Percentiles rank a stretch among this genome's conserved stretches.
Conservation (phyloP, 2,329 filamentous ascomycete species). For the Trichoderma koningiopsis region DNA sequence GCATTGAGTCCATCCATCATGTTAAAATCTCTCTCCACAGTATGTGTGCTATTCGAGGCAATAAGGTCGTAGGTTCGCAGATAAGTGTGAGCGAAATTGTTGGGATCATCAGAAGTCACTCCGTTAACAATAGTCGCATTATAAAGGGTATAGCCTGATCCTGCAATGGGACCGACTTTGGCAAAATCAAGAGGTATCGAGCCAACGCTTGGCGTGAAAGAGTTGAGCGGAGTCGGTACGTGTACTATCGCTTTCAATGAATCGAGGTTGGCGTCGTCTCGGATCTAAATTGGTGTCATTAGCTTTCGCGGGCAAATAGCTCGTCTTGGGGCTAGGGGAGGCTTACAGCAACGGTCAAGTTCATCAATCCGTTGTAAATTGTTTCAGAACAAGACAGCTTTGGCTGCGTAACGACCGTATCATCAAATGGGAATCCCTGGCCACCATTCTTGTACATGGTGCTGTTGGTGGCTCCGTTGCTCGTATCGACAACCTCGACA, state of each 20-base stretch:
- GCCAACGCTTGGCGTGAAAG: constrained; percentile 9
- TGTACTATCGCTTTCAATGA: not conserved
- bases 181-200: constrained; percentile 17
- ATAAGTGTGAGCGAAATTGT: constrained; percentile 8
- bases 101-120: not conserved
- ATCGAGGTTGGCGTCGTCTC: not conserved
- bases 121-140: constrained; percentile 16
- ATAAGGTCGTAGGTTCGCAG: constrained; percentile 25
- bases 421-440: constrained; percentile 25
- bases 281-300: not conserved
- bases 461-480: constrained; percentile 19
- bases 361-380: not conserved
- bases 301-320: not conserved
- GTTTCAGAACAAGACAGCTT: constrained; percentile 17
- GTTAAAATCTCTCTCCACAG: constrained; percentile 21
- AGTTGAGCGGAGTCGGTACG: not conserved
- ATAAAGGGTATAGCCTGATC: constrained; percentile 24
- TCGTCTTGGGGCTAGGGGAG: not conserved
- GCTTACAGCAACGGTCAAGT: constrained; percentile 19
- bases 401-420: constrained; percentile 18
- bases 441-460: constrained; percentile 26
- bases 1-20: constrained; percentile 10
- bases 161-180: not conserved
- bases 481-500: constrained; percentile 24
- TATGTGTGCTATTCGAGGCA: constrained; percentile 25